Base-by-base conservation (phyloP, 441 rosid genomes). In the Jatropha podagrica region DNA sequence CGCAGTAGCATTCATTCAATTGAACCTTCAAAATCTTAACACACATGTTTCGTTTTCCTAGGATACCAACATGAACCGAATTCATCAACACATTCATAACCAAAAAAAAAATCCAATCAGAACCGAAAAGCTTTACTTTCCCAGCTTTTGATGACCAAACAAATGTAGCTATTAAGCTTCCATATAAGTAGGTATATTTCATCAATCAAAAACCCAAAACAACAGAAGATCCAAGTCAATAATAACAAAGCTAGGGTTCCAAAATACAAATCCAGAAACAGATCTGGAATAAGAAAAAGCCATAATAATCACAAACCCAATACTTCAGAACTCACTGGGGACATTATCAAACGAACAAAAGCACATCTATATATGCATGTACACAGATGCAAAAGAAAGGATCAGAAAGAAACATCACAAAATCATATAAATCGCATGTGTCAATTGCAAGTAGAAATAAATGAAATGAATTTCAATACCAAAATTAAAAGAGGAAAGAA, bases 131-230 rank as follows among this genome's bases (percentile, higher is more conserved):
- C 14, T 13, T 52, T n/a, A 5, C 32, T 32, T 52, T 14, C 17
- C 60, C 46, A 17, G 15, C 11, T n/a, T 38, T 15, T 14, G 3
- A 66, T 41, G 14, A 61, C 46, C 60, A 54, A 26, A 5, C 49
- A 72, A 72, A 77, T 66, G 58, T 68, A 72, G 32, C 20, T 14
- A 41, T 55, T n/a, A 26, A 72, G 66, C 55, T 59, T 64, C 15
- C 66, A 23, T 51, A 48, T 51, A 32, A 73, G n/a, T 27, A 12
- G 20, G 51, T 15, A 55, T 4, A 55, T 5, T 64, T 12, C 52
- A 64, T 41, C 44, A 51, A 67, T 23, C 2, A 55, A 59, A 42
- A 9, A 55, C 27, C 13, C 56, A 42, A 42, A 65, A 41, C 54
- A 38, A 67, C 37, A 32, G 6, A 42, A 60, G 56, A 58, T 75